These are phyloP conservation scores for Pythium dissotocum DNA, from an alignment of 352 stramenopile species.

Conservation along the genomic window DNA sequence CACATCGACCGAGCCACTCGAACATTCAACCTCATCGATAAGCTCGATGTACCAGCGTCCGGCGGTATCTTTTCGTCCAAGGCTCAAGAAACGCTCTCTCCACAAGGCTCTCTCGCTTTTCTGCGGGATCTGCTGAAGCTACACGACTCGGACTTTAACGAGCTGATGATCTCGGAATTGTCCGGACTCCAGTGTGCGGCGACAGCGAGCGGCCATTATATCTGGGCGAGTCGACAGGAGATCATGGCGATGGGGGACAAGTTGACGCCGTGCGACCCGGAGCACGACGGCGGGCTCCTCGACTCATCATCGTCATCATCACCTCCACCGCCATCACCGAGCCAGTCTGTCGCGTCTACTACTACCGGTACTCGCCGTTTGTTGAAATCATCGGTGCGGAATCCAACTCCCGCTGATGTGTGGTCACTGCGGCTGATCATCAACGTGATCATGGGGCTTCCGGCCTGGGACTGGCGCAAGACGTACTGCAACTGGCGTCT, in stretches of 20 bases:
- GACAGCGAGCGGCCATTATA: slow-evolving; percentile 15
- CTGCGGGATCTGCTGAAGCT: slow-evolving; percentile 9
- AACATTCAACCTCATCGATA: slow-evolving; percentile 13
- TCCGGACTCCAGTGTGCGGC: slow-evolving; percentile 9
- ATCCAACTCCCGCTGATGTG: background rate
- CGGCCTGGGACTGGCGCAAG: slow-evolving; percentile 23
- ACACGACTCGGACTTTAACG: slow-evolving; percentile 14
- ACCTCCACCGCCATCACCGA: background rate
- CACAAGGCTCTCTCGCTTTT: slow-evolving; percentile 3
- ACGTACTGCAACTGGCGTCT: slow-evolving; percentile 24
- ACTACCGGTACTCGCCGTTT: background rate
- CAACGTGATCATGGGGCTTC: slow-evolving; percentile 1
- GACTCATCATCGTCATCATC: background rate
- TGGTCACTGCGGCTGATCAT: slow-evolving; percentile 12
- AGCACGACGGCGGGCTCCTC: background rate
- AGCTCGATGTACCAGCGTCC: slow-evolving; percentile 11
- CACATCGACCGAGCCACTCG: background rate
- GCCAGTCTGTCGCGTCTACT: background rate
- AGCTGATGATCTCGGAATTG: slow-evolving; percentile 16
- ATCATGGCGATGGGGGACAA: slow-evolving; percentile 15
- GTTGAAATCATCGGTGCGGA: background rate
- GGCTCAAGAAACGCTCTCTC: background rate
- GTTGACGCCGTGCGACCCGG: slow-evolving; percentile 11
- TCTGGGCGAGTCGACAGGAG: slow-evolving; percentile 15
- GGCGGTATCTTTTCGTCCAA: background rate